Evolutionary conservation across 768 basidiomycete genomes (phyloP), one percentile per base, ranked within the genome.

Genomic region (Mycena maculata): DNA sequence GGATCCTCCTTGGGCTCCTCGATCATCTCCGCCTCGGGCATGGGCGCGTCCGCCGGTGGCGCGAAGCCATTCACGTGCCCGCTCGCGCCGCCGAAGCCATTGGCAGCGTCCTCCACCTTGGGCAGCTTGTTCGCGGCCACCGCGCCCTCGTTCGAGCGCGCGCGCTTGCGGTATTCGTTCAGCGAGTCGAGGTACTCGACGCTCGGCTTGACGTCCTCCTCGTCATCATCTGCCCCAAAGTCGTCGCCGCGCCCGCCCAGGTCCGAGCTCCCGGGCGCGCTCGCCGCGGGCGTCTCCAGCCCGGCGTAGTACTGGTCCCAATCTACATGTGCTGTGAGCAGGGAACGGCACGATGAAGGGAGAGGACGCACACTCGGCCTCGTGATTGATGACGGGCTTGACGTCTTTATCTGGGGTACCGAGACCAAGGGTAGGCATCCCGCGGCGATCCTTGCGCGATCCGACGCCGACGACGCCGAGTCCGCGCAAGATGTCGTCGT

Each of bases 301-400:
- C 89, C 90, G 25, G 93, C 92, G 68, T 94, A 94, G 70, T 94
- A 94, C n/a, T 90, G 90, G 65, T 93, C 93, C 72, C 89, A 94
- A 73, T 91, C 92, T 94, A 68, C 20, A 41, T 55, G 22, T 52
- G 48, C 33, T 8, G 56, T 64, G 8, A 68, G 38, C 23, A 42
- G 39, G 33, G 23, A 31, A 20, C 23, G 9, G 23, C n/a, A 63
- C 41, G 52, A 60, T 12, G 18, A 20, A 22, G 22, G 18, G 36
- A 15, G 42, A 23, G 18, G 56, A 80, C 91, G 72, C 70, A 93
- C 93, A 91, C 74, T 93, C 90, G 12, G 84, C 82, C 57, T 92
- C 88, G 3, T 82, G 84, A 69, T 86, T 83, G 22, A 88, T 77
- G 30, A 79, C 76, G 28, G 86, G 88, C 36, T 70, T 70, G 31